Percentiles rank a stretch among this genome's conserved stretches.
Evolutionary conservation across 768 basidiomycete genomes (phyloP).

Genomic region (Pisolithus orientalis): DNA sequence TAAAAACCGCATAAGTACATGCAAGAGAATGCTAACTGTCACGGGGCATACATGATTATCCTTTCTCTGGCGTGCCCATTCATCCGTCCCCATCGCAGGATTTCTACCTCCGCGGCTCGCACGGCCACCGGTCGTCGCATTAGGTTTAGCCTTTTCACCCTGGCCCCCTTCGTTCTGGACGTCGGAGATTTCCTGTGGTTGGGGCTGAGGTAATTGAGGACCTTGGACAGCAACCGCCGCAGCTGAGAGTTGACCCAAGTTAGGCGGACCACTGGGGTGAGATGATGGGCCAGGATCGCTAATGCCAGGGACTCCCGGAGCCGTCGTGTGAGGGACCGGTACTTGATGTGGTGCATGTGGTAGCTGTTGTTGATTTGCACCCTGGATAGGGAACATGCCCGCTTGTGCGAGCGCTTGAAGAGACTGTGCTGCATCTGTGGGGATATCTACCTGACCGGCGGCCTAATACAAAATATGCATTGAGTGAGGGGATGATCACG

Average conservation of each 20-base stretch:
- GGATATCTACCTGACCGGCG: constrained; percentile 42
- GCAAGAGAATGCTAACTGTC: not conserved
- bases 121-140: constrained; percentile 28
- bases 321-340: constrained; percentile 10
- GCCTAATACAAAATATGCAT: constrained; percentile 25
- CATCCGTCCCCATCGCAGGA: constrained; percentile 64
- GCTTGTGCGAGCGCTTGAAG: constrained; percentile 49
- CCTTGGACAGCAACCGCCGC: constrained; percentile 42
- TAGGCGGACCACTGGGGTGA: constrained; percentile 63
- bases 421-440: constrained; percentile 58
- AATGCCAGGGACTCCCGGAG: constrained; percentile 42
- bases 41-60: constrained; percentile 66
- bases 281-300: constrained; percentile 69
- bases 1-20: not conserved
- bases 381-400: constrained; percentile 25
- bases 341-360: constrained; percentile 31
- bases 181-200: constrained; percentile 15
- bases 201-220: constrained; percentile 11
- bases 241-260: constrained; percentile 52
- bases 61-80: constrained; percentile 75
- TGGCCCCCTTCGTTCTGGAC: constrained; percentile 23
- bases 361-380: constrained; percentile 24
- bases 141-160: constrained; percentile 14
- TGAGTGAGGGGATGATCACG: constrained; percentile 4
- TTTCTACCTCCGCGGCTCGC: constrained; percentile 43